Base-by-base conservation (phyloP, 2,329 filamentous ascomycete species). In the Exophiala xenobiotica region DNA sequence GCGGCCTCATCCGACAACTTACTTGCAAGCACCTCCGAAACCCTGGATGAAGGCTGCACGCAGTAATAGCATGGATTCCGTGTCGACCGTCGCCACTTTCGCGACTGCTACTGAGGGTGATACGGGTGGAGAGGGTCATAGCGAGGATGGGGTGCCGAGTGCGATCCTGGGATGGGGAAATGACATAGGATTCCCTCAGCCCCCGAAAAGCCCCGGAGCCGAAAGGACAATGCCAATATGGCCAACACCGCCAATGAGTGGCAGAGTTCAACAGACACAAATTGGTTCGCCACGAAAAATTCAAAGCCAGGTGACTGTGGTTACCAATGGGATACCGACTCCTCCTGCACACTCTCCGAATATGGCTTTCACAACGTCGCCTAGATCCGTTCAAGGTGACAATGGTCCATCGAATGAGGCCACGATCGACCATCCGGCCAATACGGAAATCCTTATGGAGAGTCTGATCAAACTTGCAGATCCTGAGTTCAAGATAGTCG, bases 51-150 rank as follows among this genome's bases (percentile, higher is more conserved):
- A 56, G 27, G 40, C 50, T 11, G 37, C 46, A 5, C 76, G 83
- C 45, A 77, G 75, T 16, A 71, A 76, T 29, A 86, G 82, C 54
- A 68, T 69, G n/a, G 78, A 81, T 53, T 85, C 82, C 0, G 66
- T 81, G 18, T 85, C 81, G 8, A 85, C 81, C 1, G 67, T 79
- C 7, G 79, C 78, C 16, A 80, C 80, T 1, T 87, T 86, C 64
- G 81, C 80, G 2, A 86, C 83, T 1, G 83, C 83, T 4, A 77
- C 71, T 3, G 82, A 85, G 66, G 77, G 75, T 8, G 63, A 61
- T 20, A 61, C 62, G 14, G 63, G 64, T 1, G 66, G 59, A 12
- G 59, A 68, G 4, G 66, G 58, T 11, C 61, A 67, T 39, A 58
- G 59, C 39, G 65, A 68, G 33, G 65, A 72, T 37, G 68, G 66